Evolutionary conservation across 345 rosid genomes (phyloP).

Genomic region (Clausena lansium): DNA sequence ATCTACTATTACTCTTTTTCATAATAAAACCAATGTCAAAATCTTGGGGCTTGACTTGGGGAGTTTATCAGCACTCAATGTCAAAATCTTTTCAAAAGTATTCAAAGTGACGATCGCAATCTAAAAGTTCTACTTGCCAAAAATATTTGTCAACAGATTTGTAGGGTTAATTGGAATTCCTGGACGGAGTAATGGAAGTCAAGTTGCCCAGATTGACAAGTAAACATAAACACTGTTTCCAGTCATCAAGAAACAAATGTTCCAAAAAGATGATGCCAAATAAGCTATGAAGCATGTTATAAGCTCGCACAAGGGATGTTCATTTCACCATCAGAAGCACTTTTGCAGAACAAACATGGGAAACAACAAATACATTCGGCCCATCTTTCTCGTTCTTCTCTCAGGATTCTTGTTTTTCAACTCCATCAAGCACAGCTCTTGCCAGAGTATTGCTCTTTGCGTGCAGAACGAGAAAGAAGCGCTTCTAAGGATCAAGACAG

Average conservation of each 20-base stretch:
- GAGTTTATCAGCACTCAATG: too few relatives aligned
- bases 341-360: not conserved
- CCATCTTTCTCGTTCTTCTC: not conserved
- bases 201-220: too few relatives aligned
- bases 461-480: constrained; percentile 32
- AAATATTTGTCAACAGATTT: too few relatives aligned
- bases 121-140: too few relatives aligned
- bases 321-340: not conserved
- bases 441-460: constrained; percentile 1
- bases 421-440: not conserved
- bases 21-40: too few relatives aligned
- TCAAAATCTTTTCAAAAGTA: too few relatives aligned
- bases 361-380: not conserved
- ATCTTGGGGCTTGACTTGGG: too few relatives aligned
- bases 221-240: not conserved
- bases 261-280: not conserved
- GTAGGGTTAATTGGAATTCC: too few relatives aligned
- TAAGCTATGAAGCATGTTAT: not conserved
- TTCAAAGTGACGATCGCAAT: too few relatives aligned
- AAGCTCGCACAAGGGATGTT: not conserved
- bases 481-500: constrained; percentile 37
- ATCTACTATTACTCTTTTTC: too few relatives aligned
- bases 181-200: too few relatives aligned
- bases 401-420: not conserved
- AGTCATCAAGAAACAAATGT: not conserved